Percentiles rank a stretch among this genome's conserved stretches.
Evolutionary conservation across 225 moss, liverwort and hornwort genomes (phyloP).

Genomic region (Marchantia paleacea): DNA sequence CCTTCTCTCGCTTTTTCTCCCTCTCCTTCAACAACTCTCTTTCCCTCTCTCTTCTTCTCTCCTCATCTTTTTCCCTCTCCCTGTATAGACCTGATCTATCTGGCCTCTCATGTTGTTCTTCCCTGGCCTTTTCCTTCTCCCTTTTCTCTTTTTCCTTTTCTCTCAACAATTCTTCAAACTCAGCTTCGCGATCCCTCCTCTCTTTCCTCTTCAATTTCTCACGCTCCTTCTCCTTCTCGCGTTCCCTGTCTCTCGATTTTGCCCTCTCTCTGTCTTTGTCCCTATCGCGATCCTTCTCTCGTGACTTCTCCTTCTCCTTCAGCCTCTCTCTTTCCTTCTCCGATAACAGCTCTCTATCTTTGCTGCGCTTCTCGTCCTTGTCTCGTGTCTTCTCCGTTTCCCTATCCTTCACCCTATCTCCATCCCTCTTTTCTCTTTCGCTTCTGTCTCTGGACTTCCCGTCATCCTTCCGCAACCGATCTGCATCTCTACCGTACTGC

Average conservation of each 20-base stretch:
- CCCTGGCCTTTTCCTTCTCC: conserved; percentile 32
- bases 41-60: conserved; percentile 58
- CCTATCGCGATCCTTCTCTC: conserved; percentile 29
- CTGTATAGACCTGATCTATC: conserved; percentile 32
- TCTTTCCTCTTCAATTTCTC: conserved; percentile 53
- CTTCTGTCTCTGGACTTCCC: conserved; percentile 28
- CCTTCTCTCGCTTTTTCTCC: conserved; percentile 59
- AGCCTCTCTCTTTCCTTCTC: conserved; percentile 38
- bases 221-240: conserved; percentile 40
- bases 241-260: conserved; percentile 26
- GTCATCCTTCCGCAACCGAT: conserved; percentile 38
- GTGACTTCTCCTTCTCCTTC: conserved; percentile 35
- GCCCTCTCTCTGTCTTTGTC: conserved; percentile 47
- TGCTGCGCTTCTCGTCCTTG: conserved; percentile 54
- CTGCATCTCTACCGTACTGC: conserved; percentile 26
- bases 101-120: conserved; percentile 32
- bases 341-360: conserved; percentile 43
- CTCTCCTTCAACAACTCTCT: conserved; percentile 39
- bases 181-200: conserved; percentile 45
- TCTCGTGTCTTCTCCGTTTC: conserved; percentile 58
- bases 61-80: conserved; percentile 57
- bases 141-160: conserved; percentile 40
- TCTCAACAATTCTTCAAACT: conserved; percentile 33
- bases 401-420: conserved; percentile 50
- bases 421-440: conserved; percentile 47